Conservation (phyloP, 2,329 filamentous ascomycete genomes). For the Parastagonospora avenae region DNA sequence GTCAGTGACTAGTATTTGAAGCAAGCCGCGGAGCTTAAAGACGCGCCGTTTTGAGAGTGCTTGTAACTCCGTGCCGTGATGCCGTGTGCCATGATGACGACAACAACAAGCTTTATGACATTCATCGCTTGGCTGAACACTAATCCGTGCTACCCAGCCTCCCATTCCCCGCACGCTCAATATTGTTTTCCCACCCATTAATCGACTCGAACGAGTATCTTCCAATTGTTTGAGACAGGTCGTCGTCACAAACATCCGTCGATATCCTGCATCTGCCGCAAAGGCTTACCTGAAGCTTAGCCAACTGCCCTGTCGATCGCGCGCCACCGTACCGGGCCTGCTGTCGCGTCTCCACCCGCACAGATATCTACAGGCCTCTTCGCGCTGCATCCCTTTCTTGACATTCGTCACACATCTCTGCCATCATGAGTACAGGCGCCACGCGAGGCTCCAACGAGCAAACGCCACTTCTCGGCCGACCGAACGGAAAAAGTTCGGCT, state of each 20-base stretch:
- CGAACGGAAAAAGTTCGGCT: constrained; percentile 27
- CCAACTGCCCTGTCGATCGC: constrained; percentile 22
- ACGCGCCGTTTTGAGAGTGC: constrained; percentile 18
- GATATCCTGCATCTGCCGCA: constrained; percentile 37
- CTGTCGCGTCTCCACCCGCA: neutral
- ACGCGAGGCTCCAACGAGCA: constrained; percentile 31
- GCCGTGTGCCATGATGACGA: constrained; percentile 48
- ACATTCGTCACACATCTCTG: constrained; percentile 10
- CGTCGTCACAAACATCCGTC: constrained; percentile 3
- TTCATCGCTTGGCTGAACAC: constrained; percentile 12
- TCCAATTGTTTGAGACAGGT: constrained; percentile 12
- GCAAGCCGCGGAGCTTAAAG: neutral
- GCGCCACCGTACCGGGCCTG: neutral
- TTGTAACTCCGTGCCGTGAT: constrained; percentile 7
- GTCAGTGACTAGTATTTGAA: constrained; percentile 3
- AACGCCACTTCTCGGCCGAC: constrained; percentile 39
- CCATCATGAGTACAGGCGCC: constrained; percentile 20
- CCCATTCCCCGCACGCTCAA: constrained; percentile 18
- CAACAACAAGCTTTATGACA: constrained; percentile 35
- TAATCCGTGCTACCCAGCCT: constrained; percentile 3
- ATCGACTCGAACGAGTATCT: constrained; percentile 4
- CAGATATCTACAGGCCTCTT: constrained; percentile 11
- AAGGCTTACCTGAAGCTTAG: constrained; percentile 35
- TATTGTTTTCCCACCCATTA: constrained; percentile 16
- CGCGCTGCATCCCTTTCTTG: constrained; percentile 4